Conservation (phyloP, 2,329 filamentous ascomycete genomes). For the Cladosporium austrohemisphaericum region DNA sequence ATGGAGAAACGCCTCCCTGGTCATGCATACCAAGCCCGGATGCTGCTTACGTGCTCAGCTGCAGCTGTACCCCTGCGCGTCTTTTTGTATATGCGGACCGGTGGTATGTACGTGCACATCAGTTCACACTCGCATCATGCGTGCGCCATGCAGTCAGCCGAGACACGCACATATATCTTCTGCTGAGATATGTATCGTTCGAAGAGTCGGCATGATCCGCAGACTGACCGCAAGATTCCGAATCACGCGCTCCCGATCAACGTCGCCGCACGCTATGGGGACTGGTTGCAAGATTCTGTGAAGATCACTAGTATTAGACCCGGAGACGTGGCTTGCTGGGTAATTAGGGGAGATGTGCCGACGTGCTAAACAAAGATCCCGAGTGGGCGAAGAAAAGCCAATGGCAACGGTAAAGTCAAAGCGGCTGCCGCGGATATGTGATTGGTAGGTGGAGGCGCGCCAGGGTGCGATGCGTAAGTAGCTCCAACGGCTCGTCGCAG, state of each 20-base stretch:
- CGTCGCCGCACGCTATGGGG: too few species aligned
- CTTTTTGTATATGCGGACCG: background rate
- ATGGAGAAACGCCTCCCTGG: constrained; percentile 2
- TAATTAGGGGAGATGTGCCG: constrained; percentile 2
- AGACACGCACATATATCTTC: background rate
- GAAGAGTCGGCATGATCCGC: too few species aligned
- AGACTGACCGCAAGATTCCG: too few species aligned
- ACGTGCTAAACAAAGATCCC: constrained; percentile 2
- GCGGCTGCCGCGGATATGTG: too few species aligned
- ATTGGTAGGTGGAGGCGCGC: background rate
- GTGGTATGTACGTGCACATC: constrained; percentile 5
- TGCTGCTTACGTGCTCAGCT: background rate
- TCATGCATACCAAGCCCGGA: background rate
- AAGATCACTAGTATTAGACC: too few species aligned
- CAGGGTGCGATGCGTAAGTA: constrained; percentile 3
- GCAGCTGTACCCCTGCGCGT: background rate
- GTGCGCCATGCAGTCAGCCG: constrained; percentile 3
- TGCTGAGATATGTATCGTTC: too few species aligned
- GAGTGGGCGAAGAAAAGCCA: background rate
- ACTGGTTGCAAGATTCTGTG: too few species aligned
- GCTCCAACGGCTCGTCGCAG: constrained; percentile 6
- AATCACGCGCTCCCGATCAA: too few species aligned
- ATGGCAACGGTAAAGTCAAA: background rate
- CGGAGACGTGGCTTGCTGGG: too few species aligned
- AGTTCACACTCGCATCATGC: constrained; percentile 6